phyloP scores from a whole-genome alignment of 2,329 filamentous ascomycete genomes.

The Pestalotiopsis sp. region DNA sequence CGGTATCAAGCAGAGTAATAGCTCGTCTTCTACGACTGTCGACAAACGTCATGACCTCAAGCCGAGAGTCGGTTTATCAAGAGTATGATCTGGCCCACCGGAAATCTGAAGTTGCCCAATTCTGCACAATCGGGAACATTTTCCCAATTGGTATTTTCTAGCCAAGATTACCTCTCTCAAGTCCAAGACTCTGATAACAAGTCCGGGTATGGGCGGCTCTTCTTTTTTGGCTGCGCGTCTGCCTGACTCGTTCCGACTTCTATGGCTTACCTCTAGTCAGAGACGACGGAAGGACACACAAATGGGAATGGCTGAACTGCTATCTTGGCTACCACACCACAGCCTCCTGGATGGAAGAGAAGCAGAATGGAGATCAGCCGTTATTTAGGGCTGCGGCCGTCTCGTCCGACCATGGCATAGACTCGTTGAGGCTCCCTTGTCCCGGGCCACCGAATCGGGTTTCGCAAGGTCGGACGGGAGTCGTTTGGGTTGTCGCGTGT shows the following conservation, averaged over 20 bases:
- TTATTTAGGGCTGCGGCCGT: background rate
- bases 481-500: background rate
- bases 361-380: background rate
- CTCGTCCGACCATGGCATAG: background rate
- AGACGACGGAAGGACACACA: background rate
- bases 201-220: background rate
- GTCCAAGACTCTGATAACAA: too few species aligned
- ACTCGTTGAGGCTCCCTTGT: background rate
- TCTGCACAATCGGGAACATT: background rate
- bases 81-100: too few species aligned
- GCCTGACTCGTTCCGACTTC: too few species aligned
- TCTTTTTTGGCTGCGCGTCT: too few species aligned
- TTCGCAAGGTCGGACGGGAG: background rate
- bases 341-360: background rate
- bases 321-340: background rate
- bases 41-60: background rate
- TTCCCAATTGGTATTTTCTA: background rate
- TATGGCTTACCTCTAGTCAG: background rate
- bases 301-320: background rate
- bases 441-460: background rate
- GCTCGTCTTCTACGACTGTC: background rate
- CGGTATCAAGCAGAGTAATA: background rate
- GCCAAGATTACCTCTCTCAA: background rate
- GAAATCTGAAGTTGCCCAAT: background rate
- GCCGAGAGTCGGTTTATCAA: background rate